A percentile compares a stretch with the other conserved stretches of the same genome.
phyloP scores from a whole-genome alignment of 305 asterid species.

The Plantago coronopus region DNA sequence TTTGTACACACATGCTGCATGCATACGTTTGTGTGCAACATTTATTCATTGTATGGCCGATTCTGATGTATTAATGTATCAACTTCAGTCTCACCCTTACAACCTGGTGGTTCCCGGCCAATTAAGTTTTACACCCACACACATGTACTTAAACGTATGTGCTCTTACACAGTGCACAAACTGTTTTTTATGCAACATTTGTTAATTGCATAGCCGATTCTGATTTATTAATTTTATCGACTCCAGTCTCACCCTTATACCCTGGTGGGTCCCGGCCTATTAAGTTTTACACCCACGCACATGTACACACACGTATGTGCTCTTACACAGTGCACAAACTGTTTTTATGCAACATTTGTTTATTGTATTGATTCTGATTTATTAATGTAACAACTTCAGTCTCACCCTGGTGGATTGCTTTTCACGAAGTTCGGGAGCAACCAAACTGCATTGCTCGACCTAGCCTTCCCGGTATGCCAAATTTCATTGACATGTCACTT shows the following conservation, averaged over 20 bases:
- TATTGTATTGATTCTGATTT: not conserved
- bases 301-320: not conserved
- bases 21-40: not conserved
- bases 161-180: no score
- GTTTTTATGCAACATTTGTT: not conserved
- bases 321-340: not conserved
- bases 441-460: constrained; percentile 74
- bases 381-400: constrained; percentile 32
- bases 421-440: constrained; percentile 76
- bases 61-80: constrained; percentile 8
- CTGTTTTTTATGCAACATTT: no score
- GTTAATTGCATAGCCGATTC: no score
- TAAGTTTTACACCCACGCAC: not conserved
- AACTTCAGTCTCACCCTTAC: constrained; percentile 58
- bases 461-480: constrained; percentile 63
- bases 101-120: no score
- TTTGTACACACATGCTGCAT: not conserved
- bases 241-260: no score
- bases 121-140: no score
- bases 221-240: no score
- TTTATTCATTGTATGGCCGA: not conserved
- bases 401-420: constrained; percentile 70
- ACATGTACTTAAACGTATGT: no score
- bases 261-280: no score
- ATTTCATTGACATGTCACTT: not conserved